These are phyloP conservation scores for Suhomyces kunorum DNA, from an alignment of 1,139 yeast genomes.

Conservation along the genomic window DNA sequence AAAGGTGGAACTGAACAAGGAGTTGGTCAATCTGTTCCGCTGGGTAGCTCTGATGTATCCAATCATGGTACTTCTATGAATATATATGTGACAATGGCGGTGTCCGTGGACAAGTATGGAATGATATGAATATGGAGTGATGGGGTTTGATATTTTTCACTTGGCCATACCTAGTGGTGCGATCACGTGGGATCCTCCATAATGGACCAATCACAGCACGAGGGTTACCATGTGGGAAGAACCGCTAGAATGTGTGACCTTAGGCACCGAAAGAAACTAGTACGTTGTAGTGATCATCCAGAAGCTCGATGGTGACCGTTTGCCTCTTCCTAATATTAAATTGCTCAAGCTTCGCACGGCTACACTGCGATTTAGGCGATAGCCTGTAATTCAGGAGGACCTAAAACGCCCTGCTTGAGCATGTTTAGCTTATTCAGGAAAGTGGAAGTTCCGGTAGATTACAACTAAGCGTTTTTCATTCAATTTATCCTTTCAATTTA, in stretches of 20 bases:
- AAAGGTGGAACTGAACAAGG: slow-evolving; percentile 74
- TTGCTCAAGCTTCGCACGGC: too few species aligned
- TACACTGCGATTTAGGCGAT: too few species aligned
- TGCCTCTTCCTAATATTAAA: too few species aligned
- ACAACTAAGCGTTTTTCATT: too few species aligned
- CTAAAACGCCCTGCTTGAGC: too few species aligned
- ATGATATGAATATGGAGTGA: not conserved
- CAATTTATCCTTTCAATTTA: too few species aligned
- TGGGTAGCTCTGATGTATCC: slow-evolving; percentile 52
- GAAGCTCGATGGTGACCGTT: too few species aligned
- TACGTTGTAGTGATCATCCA: too few species aligned
- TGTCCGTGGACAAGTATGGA: not conserved
- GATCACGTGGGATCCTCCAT: slow-evolving; percentile 6
- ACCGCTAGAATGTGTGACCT: not conserved
- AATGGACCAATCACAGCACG: slow-evolving; percentile 4
- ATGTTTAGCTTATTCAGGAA: too few species aligned
- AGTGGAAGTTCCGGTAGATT: too few species aligned
- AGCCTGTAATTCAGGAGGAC: too few species aligned
- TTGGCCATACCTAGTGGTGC: not conserved
- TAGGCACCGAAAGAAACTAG: too few species aligned
- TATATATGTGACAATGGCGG: not conserved
- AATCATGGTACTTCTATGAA: slow-evolving; percentile 21
- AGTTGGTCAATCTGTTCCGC: slow-evolving; percentile 58
- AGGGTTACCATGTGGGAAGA: slow-evolving; percentile 2
- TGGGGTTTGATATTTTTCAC: slow-evolving; percentile 7